A percentile compares a stretch with the other conserved stretches of the same genome.
Evolutionary conservation across 2,329 filamentous ascomycete species (phyloP).

Genomic region (Cladosporium halotolerans): DNA sequence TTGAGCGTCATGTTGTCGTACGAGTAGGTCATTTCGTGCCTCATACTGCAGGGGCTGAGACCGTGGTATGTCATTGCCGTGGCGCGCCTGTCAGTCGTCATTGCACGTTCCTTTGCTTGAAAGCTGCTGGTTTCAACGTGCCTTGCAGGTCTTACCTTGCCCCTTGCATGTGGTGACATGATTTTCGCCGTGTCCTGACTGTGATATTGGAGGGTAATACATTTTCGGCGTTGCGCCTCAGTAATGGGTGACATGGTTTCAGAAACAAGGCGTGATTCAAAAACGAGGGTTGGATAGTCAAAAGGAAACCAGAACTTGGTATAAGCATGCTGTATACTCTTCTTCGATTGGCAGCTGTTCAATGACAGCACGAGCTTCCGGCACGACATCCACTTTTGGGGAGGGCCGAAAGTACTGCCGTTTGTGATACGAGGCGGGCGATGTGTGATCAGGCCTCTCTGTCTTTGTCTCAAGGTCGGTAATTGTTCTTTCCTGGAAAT

Average conservation of each 20-base stretch:
- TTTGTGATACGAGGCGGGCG: neutral
- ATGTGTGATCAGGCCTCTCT: neutral
- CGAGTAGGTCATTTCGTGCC: constrained; percentile 1
- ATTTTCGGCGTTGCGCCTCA: too few relatives aligned
- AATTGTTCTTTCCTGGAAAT: neutral
- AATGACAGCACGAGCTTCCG: neutral
- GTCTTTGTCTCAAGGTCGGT: neutral
- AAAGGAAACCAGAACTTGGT: constrained; percentile 18
- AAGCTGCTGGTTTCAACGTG: neutral
- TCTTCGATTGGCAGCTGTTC: constrained; percentile 2
- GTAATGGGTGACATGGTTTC: too few relatives aligned
- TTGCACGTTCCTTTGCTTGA: constrained; percentile 7
- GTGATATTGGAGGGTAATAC: too few relatives aligned
- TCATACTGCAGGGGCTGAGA: neutral
- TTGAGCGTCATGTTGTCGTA: constrained; percentile 9
- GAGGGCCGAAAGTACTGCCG: constrained; percentile 3
- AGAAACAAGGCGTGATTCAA: neutral
- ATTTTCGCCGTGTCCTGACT: neutral
- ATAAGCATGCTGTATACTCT: constrained; percentile 9
- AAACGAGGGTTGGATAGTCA: neutral
- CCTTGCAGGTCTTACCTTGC: constrained; percentile 9
- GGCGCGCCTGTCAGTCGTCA: neutral
- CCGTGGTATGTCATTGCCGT: neutral
- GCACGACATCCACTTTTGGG: neutral
- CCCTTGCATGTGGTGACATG: constrained; percentile 9